These are phyloP conservation scores for Coemansia aciculifera DNA, from an alignment of 192 early-diverging fungal species.

Conservation along the genomic window DNA sequence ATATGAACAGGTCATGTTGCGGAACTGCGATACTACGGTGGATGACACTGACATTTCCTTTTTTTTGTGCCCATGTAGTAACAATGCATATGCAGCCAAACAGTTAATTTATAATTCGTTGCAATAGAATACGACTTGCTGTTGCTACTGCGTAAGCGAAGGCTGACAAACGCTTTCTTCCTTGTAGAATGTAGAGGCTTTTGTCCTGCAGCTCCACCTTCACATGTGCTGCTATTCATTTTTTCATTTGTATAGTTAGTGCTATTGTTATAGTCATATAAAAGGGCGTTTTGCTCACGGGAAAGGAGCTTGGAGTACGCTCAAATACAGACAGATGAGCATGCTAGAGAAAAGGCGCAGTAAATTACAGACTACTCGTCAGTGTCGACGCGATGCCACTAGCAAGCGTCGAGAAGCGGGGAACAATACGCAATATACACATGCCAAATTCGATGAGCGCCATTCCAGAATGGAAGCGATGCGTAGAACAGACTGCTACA, in stretches of 20 bases:
- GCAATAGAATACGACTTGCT: neutral
- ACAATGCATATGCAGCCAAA: slow-evolving; percentile 10
- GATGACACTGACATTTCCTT: neutral
- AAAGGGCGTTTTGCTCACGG: neutral
- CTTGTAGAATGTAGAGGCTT: neutral
- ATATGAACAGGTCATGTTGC: neutral
- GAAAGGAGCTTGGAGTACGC: neutral
- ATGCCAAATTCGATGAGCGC: too few species aligned
- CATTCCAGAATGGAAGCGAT: neutral
- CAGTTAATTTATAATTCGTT: slow-evolving; percentile 4
- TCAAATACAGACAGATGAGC: neutral
- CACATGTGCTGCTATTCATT: neutral
- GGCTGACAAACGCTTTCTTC: neutral
- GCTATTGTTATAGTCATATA: neutral
- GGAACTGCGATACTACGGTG: slow-evolving; percentile 9
- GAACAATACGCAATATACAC: neutral
- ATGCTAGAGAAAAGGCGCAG: neutral
- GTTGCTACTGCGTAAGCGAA: neutral
- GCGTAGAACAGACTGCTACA: neutral
- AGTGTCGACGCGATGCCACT: neutral
- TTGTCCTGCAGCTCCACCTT: neutral
- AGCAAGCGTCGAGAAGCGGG: neutral
- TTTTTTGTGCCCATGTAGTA: slow-evolving; percentile 1
- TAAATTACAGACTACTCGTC: neutral
- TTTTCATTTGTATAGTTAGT: neutral